Conservation (phyloP, 305 asterid species). For the Fraxinus sp. region DNA sequence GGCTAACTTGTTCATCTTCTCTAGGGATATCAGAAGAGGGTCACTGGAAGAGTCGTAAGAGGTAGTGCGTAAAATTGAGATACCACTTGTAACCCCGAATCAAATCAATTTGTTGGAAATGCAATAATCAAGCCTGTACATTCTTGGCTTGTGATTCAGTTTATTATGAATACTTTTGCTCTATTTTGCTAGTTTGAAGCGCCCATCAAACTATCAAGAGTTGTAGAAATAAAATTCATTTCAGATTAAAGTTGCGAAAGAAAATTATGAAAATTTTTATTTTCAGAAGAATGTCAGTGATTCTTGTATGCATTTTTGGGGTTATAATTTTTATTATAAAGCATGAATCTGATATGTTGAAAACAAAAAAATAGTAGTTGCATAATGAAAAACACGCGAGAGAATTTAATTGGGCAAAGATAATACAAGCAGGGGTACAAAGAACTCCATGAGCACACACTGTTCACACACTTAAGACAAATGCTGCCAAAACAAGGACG, state of each 20-base stretch:
- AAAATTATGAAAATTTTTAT: too few species aligned
- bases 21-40: too few species aligned
- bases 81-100: background rate
- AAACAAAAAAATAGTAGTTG: background rate
- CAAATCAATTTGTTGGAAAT: background rate
- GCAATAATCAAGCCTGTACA: background rate
- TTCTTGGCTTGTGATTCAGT: background rate
- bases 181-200: background rate
- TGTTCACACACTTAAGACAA: constrained; percentile 7
- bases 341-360: background rate
- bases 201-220: background rate
- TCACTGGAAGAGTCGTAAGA: too few species aligned
- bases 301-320: background rate
- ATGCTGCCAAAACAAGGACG: constrained; percentile 18
- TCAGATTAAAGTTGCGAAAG: background rate
- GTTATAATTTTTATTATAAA: background rate
- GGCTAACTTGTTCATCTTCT: too few species aligned
- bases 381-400: background rate
- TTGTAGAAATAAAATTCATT: too few species aligned
- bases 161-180: background rate
- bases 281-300: background rate
- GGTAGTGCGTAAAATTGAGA: too few species aligned
- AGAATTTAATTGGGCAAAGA: constrained; percentile 5
- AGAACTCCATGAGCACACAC: background rate
- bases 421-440: constrained; percentile 4